These are phyloP conservation scores for Punctularia strigosozonata DNA, from an alignment of 768 basidiomycete genomes.

Conservation along the genomic window DNA sequence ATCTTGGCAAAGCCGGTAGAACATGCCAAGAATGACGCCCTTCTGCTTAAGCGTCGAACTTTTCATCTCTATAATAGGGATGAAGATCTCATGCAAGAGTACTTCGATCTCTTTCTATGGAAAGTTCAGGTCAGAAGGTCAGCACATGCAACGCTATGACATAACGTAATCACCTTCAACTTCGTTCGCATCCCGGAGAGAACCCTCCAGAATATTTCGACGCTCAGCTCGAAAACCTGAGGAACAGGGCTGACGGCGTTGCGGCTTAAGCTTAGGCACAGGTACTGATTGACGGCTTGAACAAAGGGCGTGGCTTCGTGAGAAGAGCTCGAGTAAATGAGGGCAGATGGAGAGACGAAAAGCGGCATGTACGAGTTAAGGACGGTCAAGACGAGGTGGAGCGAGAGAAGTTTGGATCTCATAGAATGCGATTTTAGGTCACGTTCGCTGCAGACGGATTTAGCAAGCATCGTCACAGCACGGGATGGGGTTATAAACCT, in stretches of 20 bases:
- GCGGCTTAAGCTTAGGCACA: conserved; percentile 84
- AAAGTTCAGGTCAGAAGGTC: conserved; percentile 1
- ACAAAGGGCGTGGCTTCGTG: conserved; percentile 83
- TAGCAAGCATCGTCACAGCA: neutral
- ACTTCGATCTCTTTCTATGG: conserved; percentile 97
- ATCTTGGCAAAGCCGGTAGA: conserved; percentile 83
- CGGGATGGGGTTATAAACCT: conserved; percentile 39
- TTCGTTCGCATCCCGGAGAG: conserved; percentile 90
- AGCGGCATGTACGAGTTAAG: conserved; percentile 85
- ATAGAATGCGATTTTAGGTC: conserved; percentile 94
- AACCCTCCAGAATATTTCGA: conserved; percentile 97
- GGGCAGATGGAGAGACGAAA: conserved; percentile 79
- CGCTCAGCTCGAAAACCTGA: conserved; percentile 95
- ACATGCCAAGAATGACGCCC: conserved; percentile 80
- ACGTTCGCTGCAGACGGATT: conserved; percentile 57
- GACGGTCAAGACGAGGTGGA: conserved; percentile 89
- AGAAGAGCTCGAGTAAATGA: conserved; percentile 85
- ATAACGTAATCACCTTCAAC: conserved; percentile 59
- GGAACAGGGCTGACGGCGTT: conserved; percentile 93
- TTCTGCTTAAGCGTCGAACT: conserved; percentile 95
- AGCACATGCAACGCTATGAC: conserved; percentile 1
- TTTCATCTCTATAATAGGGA: conserved; percentile 96
- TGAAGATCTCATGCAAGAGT: conserved; percentile 95
- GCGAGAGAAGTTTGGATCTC: conserved; percentile 89
- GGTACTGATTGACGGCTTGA: conserved; percentile 92